These are phyloP conservation scores for Trichocladium uniseriatum DNA, from an alignment of 495 filamentous ascomycete genomes.

Conservation along the genomic window DNA sequence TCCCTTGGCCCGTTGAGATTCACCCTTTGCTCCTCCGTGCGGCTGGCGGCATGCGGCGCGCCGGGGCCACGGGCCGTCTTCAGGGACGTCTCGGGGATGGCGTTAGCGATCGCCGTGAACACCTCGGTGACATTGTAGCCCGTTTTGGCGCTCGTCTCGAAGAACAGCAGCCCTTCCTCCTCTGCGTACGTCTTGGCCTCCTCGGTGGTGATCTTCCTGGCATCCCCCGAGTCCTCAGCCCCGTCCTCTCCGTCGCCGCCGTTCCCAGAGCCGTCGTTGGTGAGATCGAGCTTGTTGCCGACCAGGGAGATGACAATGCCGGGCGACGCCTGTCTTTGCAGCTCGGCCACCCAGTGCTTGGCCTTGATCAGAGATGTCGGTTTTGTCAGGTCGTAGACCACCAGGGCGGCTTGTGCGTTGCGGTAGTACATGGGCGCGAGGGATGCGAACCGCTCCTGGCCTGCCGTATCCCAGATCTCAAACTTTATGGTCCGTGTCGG, in stretches of 20 bases:
- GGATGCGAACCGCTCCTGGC: conserved; percentile 94
- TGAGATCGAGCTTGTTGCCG: conserved; percentile 93
- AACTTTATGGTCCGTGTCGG: conserved; percentile 97
- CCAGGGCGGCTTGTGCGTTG: conserved; percentile 96
- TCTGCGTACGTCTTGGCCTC: conserved; percentile 93
- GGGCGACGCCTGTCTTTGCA: conserved; percentile 93
- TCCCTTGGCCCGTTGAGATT: conserved; percentile 55
- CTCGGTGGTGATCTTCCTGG: conserved; percentile 72
- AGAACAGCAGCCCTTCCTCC: conserved; percentile 88
- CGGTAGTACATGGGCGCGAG: conserved; percentile 99
- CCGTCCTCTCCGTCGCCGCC: conserved; percentile 34
- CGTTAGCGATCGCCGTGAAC: conserved; percentile 96
- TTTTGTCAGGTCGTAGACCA: conserved; percentile 98
- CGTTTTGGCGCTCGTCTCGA: conserved; percentile 96
- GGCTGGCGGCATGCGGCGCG: conserved; percentile 44
- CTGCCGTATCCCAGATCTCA: conserved; percentile 99
- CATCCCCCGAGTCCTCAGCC: conserved; percentile 62
- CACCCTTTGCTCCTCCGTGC: conserved; percentile 58
- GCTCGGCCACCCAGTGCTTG: conserved; percentile 96
- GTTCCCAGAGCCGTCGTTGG: conserved; percentile 43
- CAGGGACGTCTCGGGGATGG: conserved; percentile 89
- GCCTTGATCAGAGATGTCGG: conserved; percentile 91
- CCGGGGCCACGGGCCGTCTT: conserved; percentile 70
- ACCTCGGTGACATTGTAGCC: conserved; percentile 89
- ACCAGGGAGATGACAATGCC: conserved; percentile 97